Evolutionary conservation across 345 rosid genomes (phyloP).

Genomic region (Dipteronia sinensis): DNA sequence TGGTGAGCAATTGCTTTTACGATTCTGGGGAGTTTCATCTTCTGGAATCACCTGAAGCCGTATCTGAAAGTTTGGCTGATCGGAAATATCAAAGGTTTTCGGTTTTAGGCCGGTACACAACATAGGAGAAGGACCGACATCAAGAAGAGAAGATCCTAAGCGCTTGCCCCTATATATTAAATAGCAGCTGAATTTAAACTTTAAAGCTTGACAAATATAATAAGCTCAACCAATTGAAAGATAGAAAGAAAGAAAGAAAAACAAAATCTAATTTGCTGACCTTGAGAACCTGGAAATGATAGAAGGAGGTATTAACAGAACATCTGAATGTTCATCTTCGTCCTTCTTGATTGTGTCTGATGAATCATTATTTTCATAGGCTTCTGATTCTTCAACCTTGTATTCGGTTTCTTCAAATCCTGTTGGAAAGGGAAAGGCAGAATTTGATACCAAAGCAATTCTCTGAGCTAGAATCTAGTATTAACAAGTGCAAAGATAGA

Average conservation of each 20-base stretch:
- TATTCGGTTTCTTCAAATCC: slow-evolving; percentile 34
- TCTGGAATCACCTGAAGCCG: slow-evolving; percentile 34
- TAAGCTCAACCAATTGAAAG: background rate
- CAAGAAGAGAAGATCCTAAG: slow-evolving; percentile 22
- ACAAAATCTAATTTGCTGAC: slow-evolving; percentile 8
- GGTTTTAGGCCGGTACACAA: slow-evolving; percentile 22
- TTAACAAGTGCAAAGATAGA: background rate
- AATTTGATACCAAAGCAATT: slow-evolving; percentile 3
- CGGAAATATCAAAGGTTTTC: slow-evolving; percentile 5
- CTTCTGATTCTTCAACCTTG: slow-evolving; percentile 30
- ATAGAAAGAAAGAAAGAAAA: background rate
- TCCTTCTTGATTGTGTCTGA: slow-evolving; percentile 17
- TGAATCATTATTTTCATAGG: slow-evolving; percentile 23
- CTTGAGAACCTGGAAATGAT: slow-evolving; percentile 31
- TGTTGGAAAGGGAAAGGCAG: background rate
- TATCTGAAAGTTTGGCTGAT: slow-evolving; percentile 27
- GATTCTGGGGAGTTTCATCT: slow-evolving; percentile 31
- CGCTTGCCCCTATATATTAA: slow-evolving; percentile 21
- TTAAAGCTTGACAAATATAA: slow-evolving; percentile 14
- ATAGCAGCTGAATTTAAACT: slow-evolving; percentile 17
- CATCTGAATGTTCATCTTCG: slow-evolving; percentile 35
- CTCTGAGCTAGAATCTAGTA: slow-evolving; percentile 4
- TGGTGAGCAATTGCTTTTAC: slow-evolving; percentile 18
- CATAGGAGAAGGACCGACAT: slow-evolving; percentile 21
- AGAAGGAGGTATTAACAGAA: slow-evolving; percentile 17